Evolutionary conservation across 1,139 yeast genomes (phyloP), one percentile per base, ranked within the genome.

Genomic region (Saccharomycopsis hybrid): DNA sequence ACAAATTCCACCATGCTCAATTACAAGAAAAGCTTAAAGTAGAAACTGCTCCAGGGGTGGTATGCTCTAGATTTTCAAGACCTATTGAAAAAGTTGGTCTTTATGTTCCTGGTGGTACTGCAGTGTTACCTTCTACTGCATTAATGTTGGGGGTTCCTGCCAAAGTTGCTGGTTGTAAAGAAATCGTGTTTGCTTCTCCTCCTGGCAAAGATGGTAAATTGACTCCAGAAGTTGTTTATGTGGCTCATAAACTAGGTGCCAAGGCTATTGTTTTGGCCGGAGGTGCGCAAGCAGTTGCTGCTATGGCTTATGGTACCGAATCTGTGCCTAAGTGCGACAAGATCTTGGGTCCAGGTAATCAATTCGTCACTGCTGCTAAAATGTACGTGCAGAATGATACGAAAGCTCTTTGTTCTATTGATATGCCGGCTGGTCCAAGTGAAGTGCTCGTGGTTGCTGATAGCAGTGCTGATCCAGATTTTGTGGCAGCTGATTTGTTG

Each of bases 81-180:
- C 95, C 98, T 5, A 89, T 92, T 59, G 95, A 88, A 62, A 82
- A 80, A 53, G 98, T 92, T 48, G 99, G 98, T 53, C 77, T 94
- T 55, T 92, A 92, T 64, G 88, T 92, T 53, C 98, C 99, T 47
- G 99, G 99, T 59, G 99, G 99, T 59, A 89, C 98, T 47, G 99
- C 99, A 1, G 94, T 94, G 32, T 76, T 92, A 57, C 99, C 99
- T 38, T 90, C 97, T 11, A 92, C 99, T 24, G 95, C 98, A 9
- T 77, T 92, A 71, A 92, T 92, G 97, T 77, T 92, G 61, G 97
- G 98, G 61, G 97, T 92, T 40, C 98, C 98, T n/a, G 98, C 98
- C 18, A 80, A 83, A 67, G 99, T 92, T 54, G 99, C 99, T 29
- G 97, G 97, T 2, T 92, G 98, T 72, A 79, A 83, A 60, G 90